Conservation (phyloP, 164 flowering plant species). For the Vitis rupestris region DNA sequence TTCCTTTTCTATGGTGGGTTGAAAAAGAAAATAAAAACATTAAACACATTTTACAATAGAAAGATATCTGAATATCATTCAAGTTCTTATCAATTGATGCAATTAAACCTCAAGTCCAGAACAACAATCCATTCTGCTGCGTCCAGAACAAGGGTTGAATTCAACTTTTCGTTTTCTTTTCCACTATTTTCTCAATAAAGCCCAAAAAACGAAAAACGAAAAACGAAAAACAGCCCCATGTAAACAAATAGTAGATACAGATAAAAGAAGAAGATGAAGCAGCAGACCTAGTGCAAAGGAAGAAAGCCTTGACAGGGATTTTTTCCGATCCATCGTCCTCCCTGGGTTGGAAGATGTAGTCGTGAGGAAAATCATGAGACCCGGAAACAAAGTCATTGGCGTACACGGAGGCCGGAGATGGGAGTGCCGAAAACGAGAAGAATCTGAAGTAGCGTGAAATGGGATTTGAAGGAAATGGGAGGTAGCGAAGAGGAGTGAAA, state of each 20-base stretch:
- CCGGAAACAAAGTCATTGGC: constrained; percentile 30
- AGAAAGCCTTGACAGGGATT: constrained; percentile 72
- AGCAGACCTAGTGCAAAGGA: constrained; percentile 68
- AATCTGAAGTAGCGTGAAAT: constrained; percentile 12
- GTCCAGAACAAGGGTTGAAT: no score
- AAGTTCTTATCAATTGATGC: no score
- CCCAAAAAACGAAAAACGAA: background rate
- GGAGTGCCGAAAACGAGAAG: constrained; percentile 43
- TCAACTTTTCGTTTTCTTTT: no score
- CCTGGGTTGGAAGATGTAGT: constrained; percentile 13
- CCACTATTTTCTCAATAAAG: background rate
- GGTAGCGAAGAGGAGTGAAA: background rate
- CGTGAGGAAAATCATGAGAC: constrained; percentile 20
- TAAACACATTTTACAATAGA: no score
- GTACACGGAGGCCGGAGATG: constrained; percentile 28
- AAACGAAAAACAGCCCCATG: background rate
- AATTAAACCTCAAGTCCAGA: no score
- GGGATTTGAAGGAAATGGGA: constrained; percentile 10
- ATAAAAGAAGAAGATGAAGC: background rate
- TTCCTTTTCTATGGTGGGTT: no score
- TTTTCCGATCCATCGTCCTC: constrained; percentile 43
- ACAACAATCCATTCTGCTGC: no score
- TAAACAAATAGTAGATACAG: no score
- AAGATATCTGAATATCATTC: no score
- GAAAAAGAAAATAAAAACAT: no score